Conservation (phyloP, 1,139 yeast species). For the Taiozyma onychis region DNA sequence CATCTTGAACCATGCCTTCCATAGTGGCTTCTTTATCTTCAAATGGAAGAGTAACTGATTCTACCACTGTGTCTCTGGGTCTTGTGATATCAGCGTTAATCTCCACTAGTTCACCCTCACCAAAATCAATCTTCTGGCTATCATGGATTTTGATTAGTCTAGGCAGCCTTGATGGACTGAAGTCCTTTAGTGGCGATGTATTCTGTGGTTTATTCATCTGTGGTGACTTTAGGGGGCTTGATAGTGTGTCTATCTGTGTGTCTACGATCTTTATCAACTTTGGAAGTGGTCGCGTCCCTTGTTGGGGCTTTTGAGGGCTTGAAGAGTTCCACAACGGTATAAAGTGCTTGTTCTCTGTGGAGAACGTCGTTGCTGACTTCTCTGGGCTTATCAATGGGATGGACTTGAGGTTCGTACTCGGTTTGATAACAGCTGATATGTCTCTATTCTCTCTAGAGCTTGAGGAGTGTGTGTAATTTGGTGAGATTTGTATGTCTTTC, state of each 20-base stretch:
- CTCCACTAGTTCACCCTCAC: neutral
- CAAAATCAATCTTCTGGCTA: conserved; percentile 4
- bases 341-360: neutral
- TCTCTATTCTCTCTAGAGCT: neutral
- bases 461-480: neutral
- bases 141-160: conserved; percentile 29
- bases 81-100: neutral
- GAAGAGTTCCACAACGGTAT: neutral
- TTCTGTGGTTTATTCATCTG: neutral
- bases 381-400: neutral
- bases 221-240: neutral
- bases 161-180: conserved; percentile 1
- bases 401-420: neutral
- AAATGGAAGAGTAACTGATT: neutral
- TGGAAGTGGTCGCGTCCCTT: neutral
- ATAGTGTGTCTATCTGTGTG: neutral
- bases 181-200: neutral
- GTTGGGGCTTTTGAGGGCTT: neutral
- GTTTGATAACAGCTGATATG: neutral
- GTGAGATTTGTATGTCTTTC: neutral
- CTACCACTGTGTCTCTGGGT: neutral
- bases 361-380: neutral
- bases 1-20: too few species aligned
- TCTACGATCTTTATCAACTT: neutral
- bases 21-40: neutral